phyloP scores from a whole-genome alignment of 768 basidiomycete species.

The Lentinula aciculospora region DNA sequence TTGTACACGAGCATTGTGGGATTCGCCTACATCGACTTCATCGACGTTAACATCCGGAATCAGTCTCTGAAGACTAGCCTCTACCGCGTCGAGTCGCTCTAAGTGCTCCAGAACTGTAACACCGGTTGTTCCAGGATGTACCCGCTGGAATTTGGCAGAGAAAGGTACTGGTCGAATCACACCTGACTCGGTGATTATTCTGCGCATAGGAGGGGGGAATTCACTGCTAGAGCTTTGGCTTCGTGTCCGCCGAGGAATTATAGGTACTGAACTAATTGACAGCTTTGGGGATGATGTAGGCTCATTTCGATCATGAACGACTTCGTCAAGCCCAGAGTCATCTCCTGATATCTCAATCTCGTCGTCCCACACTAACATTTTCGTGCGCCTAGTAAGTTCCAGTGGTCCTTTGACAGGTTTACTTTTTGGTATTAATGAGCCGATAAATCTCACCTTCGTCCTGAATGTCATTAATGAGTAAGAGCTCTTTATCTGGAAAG shows the following conservation, averaged over 20 bases:
- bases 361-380: constrained; percentile 82
- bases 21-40: constrained; percentile 63
- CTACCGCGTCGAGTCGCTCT: constrained; percentile 78
- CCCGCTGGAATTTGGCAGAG: constrained; percentile 75
- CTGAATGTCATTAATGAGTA: constrained; percentile 26
- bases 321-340: constrained; percentile 26
- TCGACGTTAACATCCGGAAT: constrained; percentile 48
- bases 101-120: constrained; percentile 82
- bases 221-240: constrained; percentile 63
- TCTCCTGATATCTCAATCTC: constrained; percentile 72
- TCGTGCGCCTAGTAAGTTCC: constrained; percentile 80
- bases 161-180: constrained; percentile 75
- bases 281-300: constrained; percentile 51
- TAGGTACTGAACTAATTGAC: constrained; percentile 58
- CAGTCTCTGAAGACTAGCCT: constrained; percentile 73
- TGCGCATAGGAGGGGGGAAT: constrained; percentile 69
- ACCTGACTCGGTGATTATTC: constrained; percentile 60
- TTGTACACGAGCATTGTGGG: constrained; percentile 8
- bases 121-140: constrained; percentile 83
- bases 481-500: neutral
- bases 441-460: constrained; percentile 58
- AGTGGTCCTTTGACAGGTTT: constrained; percentile 64
- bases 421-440: neutral
- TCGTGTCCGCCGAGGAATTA: constrained; percentile 39
- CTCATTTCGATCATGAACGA: constrained; percentile 19